Evolutionary conservation across 495 filamentous ascomycete species (phyloP), one percentile per base, ranked within the genome.

Genomic region (Filosporella fistucella): DNA sequence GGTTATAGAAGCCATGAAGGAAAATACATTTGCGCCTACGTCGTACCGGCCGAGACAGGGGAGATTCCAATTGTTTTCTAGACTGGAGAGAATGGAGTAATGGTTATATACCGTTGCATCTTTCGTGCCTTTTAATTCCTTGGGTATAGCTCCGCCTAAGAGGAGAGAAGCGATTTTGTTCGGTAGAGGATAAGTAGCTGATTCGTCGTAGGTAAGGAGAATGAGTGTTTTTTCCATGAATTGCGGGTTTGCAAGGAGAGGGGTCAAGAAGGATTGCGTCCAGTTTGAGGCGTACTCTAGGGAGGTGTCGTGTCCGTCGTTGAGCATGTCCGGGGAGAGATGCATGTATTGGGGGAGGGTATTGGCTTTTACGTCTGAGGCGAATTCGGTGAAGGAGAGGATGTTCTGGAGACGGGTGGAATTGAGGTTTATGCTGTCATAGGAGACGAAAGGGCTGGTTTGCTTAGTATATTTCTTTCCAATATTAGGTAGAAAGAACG

Each of bases 51-150:
- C 84, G 8, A 88, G 73, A 25, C 77, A 74, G 14, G 80, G 77
- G 26, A 86, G 68, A 12, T 66, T 78, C 81, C 81, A 86, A 69
- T 88, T 88, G 35, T 77, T 70, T 44, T 83, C 70, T 17, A 84
- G 45, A 6, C 80, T 80, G 4, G 82, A 75, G 36, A 86, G 69
- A 40, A 79, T 72, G 21, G 81, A 85, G 70, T 82, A 86, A 62
- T 86, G 83, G 11, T 79, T 85, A 62, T 86, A 86, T 62, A 86
- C 82, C 11, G 78, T 85, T 60, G 76, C 59, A 49, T 88, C 84
- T 22, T 58, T 63, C 10, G 79, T 82, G 22, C 80, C 80, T 54
- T 70, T 72, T 9, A 81, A 65, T 18, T 70, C 51, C 3, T 66
- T 44, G 7, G 82, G 81, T 7, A 88, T 63, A 23, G 82, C 82